Base-by-base conservation (phyloP, 2,329 filamentous ascomycete species). In the Lasiodiplodia theobromae region DNA sequence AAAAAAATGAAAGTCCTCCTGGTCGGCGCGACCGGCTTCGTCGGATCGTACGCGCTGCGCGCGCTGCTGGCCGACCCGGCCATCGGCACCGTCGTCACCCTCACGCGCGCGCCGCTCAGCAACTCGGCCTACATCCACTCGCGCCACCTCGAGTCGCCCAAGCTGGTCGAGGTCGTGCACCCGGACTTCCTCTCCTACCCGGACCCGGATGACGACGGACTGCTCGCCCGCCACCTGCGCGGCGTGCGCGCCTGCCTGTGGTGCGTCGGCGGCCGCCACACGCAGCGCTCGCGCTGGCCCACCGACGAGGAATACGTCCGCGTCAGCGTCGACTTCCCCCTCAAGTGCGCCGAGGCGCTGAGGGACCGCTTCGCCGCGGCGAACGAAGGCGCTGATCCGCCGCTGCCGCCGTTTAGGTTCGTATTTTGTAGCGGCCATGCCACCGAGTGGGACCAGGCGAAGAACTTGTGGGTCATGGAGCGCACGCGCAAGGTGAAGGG, bases 1-100 rank as follows among this genome's bases (percentile, higher is more conserved):
- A 40, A 16, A 23, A 23, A 18, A 8, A 63, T 63, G 58, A 54
- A 67, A 53, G 68, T 71, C 57, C 66, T 71, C 56, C 53, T 71
- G 4, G 68, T 62, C 18, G 70, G 70, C 47, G 69, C 69, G 38
- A 71, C 69, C 4, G 70, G 70, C 60, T 71, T 66, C 62, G 68
- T 70, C 37, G 70, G 70, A 12, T 68, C 68, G 10, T 66, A 54
- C 47, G 40, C 69, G 23, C 66, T 71, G 47, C 53, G 60, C 37
- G 66, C 68, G n/a, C 68, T 71, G 21, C 51, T 66, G 37, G 40
- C 52, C 14, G 52, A 66, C 64, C 52, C 38, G 10, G 18, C 52
- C 51, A 8, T 66, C 23, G 21, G 37, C 11, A 51, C 58, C 58
- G 44, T 63, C 44, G 8, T 34, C 25, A 34, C 52, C 21, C 51